phyloP scores from a whole-genome alignment of 2,329 filamentous ascomycete species.

The Emergomyces pasteurianus region DNA sequence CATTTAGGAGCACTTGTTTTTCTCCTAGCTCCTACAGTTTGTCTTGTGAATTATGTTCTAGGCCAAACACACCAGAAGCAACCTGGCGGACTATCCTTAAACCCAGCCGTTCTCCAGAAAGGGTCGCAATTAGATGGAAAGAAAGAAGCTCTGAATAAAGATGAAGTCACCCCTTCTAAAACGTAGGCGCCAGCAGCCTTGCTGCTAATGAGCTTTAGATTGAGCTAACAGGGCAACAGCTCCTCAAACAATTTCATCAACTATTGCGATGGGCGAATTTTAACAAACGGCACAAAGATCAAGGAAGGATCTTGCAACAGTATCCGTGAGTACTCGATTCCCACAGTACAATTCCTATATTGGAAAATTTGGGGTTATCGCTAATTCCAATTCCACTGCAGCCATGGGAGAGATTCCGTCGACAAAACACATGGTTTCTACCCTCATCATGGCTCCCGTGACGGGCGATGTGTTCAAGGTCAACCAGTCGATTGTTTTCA shows the following conservation, averaged over 20 bases:
- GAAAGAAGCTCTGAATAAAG: background rate
- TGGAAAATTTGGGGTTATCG: background rate
- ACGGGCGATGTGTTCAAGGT: conserved; percentile 28
- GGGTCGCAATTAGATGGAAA: background rate
- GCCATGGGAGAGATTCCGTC: conserved; percentile 43
- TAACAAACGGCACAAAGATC: conserved; percentile 43
- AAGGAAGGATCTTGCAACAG: conserved; percentile 42
- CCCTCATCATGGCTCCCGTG: conserved; percentile 38
- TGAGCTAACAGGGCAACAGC: background rate
- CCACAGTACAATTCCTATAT: background rate
- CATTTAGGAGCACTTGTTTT: background rate
- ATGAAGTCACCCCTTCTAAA: background rate
- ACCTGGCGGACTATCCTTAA: background rate
- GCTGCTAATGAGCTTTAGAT: conserved; percentile 4
- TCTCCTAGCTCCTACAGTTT: background rate
- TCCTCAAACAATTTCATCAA: conserved; percentile 42
- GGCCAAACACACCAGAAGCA: background rate
- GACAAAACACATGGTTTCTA: conserved; percentile 41
- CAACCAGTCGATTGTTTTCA: conserved; percentile 34
- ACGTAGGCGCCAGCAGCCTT: background rate
- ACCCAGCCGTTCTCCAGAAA: background rate
- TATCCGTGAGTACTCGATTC: conserved; percentile 21
- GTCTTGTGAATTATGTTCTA: background rate
- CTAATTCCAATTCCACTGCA: background rate
- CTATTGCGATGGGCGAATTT: conserved; percentile 40